phyloP scores from a whole-genome alignment of 2,329 filamentous ascomycete genomes.

The Fusarium pilosicola region DNA sequence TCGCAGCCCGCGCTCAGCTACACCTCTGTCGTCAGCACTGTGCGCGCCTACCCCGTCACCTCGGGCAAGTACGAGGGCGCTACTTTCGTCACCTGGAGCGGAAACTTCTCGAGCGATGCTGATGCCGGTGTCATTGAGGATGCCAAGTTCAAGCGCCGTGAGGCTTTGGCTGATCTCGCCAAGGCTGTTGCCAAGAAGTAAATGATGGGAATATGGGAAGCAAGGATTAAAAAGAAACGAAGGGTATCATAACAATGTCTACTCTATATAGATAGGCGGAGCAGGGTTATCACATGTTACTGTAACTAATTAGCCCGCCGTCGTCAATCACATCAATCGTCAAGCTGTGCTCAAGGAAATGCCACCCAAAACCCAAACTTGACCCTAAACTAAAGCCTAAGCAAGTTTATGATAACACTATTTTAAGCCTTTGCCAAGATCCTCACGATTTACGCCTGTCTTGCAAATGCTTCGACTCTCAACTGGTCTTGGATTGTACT shows the following conservation, averaged over 20 bases:
- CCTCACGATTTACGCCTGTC: no score
- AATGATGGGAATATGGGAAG: background rate
- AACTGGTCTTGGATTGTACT: background rate
- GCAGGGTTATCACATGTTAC: background rate
- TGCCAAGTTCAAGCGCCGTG: constrained; percentile 79
- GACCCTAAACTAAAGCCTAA: background rate
- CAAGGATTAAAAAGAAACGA: background rate
- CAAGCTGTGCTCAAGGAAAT: background rate
- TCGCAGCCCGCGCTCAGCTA: constrained; percentile 72
- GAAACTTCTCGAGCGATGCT: constrained; percentile 76
- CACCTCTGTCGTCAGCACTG: constrained; percentile 72
- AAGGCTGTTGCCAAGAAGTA: constrained; percentile 54
- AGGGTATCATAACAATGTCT: background rate
- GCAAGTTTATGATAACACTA: no score
- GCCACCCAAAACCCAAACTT: background rate
- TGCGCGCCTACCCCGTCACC: constrained; percentile 73
- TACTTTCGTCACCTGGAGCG: constrained; percentile 76
- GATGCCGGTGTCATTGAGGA: constrained; percentile 78
- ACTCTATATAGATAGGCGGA: constrained; percentile 1
- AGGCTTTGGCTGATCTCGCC: constrained; percentile 74
- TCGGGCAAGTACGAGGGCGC: constrained; percentile 70
- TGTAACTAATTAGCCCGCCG: constrained; percentile 1
- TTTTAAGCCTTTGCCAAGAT: no score
- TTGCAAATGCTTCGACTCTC: background rate
- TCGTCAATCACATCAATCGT: background rate